Base-by-base conservation (phyloP, 805 yeast species). In the Metahyphopichia silvanorum region DNA sequence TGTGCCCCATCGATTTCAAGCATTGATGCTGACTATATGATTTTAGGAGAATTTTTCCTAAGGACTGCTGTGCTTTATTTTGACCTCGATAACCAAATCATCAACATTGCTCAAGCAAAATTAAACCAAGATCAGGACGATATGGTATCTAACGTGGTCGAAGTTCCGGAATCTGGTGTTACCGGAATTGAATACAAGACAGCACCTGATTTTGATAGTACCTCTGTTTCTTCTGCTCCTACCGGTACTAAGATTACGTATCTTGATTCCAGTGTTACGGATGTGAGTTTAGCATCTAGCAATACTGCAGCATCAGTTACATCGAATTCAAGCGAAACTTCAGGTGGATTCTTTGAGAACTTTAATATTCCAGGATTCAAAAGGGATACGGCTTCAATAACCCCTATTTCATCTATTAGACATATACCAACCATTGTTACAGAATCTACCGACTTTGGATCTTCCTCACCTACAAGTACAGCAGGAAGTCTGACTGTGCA, bases 21-120 rank as follows among this genome's bases (percentile, higher is more conserved):
- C 14, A 27, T 27, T 20, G 14, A 27, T 18, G 21, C 22, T 5
- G 23, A 27, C 14, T 27, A 27, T 13, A 27, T 27, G 8, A 27
- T 27, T 13, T 27, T 27, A 10, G 30, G 30, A n/a, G 30, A 27
- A 12, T 27, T 27, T n/a, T 27, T 27, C 22, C 18, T 27, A 15
- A 27, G 30, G 18, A 11, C 23, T 17, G 14, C 30, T 13, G 18
- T 22, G 6, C 9, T 13, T 5, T 27, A 27, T 16, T 27, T 17
- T 27, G 30, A 27, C 14, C 23, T 27, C 12, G 30, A 27, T 8
- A 27, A 27, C 18, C 21, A 27, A 13, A 11, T 27, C 22, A 27
- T 27, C 22, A 17, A 13, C n/a, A 27, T 27, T 18, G 30, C 30
- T n/a, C 23, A 27, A 18, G 30, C 30, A 6, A 27, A 27, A 18